Evolutionary conservation across 2,329 filamentous ascomycete species (phyloP), one percentile per base, ranked within the genome.

Genomic region (Talaromyces piceae): DNA sequence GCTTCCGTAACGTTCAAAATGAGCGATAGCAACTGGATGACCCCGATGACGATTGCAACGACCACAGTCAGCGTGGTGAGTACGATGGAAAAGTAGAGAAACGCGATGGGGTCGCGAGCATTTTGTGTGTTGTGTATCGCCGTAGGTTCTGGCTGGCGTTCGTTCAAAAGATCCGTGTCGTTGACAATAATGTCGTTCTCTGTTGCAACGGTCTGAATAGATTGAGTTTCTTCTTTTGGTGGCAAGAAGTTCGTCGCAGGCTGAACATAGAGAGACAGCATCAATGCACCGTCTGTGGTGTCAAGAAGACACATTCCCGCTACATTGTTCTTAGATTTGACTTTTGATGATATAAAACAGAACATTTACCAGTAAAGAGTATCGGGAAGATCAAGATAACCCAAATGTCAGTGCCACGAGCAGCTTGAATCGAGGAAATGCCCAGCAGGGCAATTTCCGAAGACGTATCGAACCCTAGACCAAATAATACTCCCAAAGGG

Each of bases 281-380:
- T 97, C 18, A 96, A 77, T 1, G 91, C 91, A 22, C 91, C 91
- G 61, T 97, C 93, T 0, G 84, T 86, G 0, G 91, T 96, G 68
- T 97, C 93, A 5, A 97, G 75, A 20, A 97, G 77, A 67, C 91
- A 96, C 93, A 98, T 97, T 53, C 89, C 93, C 1, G 87, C 88
- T 85, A 45, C 2, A 1, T n/a, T 27, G 25, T 12, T 8, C 26
- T 41, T 18, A 52, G 33, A 20, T 44, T 51, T 13, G 16, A 5
- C 8, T 16, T 6, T 13, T 25, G 22, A 18, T 52, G 13, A 27
- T 18, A 22, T 4, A 12, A 9, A 46, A n/a, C 13, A 20, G 37
- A 20, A 13, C n/a, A 7, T 75, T 64, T 68, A 86, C 85, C 80
- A 0, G 91, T 96, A 62, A 97, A 97, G 1, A 97, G 73, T 1